Evolutionary conservation across 78 protist species (phyloP).

Genomic region (slime mould (Dictyostelium discoideum)): DNA sequence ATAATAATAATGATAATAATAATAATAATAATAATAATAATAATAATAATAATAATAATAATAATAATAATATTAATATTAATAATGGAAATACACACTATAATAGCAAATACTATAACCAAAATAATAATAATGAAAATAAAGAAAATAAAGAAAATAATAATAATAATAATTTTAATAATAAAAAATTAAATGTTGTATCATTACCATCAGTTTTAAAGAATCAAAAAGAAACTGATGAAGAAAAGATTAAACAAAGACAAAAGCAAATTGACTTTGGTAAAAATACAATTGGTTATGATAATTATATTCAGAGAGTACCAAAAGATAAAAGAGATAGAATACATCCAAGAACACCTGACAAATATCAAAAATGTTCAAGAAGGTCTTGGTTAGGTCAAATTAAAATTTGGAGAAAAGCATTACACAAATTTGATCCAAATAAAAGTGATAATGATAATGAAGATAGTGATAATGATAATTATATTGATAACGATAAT

Average conservation of each 20-base stretch:
- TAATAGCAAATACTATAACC: neutral
- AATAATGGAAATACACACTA: neutral
- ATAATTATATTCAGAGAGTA: slow-evolving; percentile 14
- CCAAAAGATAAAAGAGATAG: slow-evolving; percentile 25
- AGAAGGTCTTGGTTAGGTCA: slow-evolving; percentile 85
- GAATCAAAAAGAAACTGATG: slow-evolving; percentile 78
- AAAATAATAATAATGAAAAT: neutral
- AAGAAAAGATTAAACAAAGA: slow-evolving; percentile 69
- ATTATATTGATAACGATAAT: neutral
- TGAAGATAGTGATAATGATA: neutral
- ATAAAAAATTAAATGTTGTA: neutral
- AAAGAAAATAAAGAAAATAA: neutral
- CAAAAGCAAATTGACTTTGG: slow-evolving; percentile 91
- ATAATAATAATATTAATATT: neutral
- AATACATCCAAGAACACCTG: slow-evolving; percentile 82
- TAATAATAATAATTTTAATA: neutral
- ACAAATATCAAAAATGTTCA: slow-evolving; percentile 57
- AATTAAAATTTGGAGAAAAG: slow-evolving; percentile 82
- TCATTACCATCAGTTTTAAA: slow-evolving; percentile 22
- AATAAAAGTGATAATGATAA: neutral
- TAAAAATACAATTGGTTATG: slow-evolving; percentile 87
- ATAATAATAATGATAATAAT: neutral
- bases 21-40: neutral
- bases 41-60: no score
- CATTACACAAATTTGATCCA: slow-evolving; percentile 86